Evolutionary conservation across 179 eudicot species (phyloP).

Genomic region (Heliamphora pulchella): DNA sequence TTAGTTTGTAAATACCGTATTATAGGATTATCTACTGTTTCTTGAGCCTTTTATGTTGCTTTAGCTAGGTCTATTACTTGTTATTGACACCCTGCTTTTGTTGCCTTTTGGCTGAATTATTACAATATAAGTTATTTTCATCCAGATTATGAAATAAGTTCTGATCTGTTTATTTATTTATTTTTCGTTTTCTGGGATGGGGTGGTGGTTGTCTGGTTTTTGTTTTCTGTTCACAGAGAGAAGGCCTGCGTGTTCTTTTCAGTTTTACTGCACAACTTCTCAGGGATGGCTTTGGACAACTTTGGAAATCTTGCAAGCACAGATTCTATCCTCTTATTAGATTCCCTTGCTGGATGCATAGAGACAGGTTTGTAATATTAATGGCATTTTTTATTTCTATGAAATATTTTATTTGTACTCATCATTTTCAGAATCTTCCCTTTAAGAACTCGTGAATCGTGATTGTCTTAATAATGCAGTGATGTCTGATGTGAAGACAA

Average conservation of each 20-base stretch:
- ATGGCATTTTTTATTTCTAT: background rate
- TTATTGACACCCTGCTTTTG: background rate
- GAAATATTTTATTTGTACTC: background rate
- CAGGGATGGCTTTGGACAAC: constrained; percentile 18
- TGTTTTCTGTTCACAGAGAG: constrained; percentile 45
- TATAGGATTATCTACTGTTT: background rate
- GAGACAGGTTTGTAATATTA: constrained; percentile 35
- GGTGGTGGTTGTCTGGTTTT: background rate
- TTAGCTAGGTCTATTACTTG: background rate
- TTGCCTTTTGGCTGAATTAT: background rate
- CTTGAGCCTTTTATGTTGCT: background rate
- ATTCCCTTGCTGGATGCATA: constrained; percentile 36
- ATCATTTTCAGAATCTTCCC: constrained; percentile 1
- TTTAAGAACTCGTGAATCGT: background rate
- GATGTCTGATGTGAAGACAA: constrained; percentile 35
- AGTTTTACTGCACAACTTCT: constrained; percentile 39
- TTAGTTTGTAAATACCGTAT: background rate
- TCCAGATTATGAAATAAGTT: background rate
- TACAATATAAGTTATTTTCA: background rate
- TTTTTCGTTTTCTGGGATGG: background rate
- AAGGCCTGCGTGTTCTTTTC: constrained; percentile 67
- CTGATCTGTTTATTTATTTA: background rate
- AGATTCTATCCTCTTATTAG: constrained; percentile 17
- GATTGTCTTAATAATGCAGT: constrained; percentile 33
- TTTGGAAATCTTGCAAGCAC: background rate